Conservation (phyloP, 495 filamentous ascomycete species). For the Trichoderma orchidacearum region DNA sequence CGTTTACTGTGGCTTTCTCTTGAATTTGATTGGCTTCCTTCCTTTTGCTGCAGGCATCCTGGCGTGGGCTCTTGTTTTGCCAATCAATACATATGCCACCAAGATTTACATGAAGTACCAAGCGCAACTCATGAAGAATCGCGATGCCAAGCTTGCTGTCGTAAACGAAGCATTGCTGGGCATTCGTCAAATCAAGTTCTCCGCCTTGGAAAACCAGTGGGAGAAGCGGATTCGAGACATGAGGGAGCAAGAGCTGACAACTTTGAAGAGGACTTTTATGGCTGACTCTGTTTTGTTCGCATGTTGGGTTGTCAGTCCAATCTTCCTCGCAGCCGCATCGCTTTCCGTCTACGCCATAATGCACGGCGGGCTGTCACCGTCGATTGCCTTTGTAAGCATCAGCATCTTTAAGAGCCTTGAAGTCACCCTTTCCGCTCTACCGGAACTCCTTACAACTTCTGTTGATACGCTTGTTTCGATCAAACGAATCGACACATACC, state of each 20-base stretch:
- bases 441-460: constrained; percentile 55
- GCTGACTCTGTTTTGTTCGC: constrained; percentile 43
- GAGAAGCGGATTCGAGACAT: constrained; percentile 54
- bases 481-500: constrained; percentile 58
- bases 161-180: constrained; percentile 72
- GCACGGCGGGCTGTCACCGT: constrained; percentile 49
- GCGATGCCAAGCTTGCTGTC: constrained; percentile 65
- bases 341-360: constrained; percentile 54
- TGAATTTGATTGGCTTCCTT: constrained; percentile 60
- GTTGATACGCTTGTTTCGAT: constrained; percentile 64
- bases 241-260: constrained; percentile 50
- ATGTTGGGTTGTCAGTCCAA: constrained; percentile 62
- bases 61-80: constrained; percentile 47
- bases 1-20: constrained; percentile 51
- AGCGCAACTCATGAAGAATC: constrained; percentile 61
- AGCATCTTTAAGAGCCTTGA: constrained; percentile 63
- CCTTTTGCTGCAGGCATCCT: constrained; percentile 54
- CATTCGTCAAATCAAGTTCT: constrained; percentile 83
- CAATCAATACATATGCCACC: constrained; percentile 55
- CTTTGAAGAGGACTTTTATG: constrained; percentile 51
- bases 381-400: constrained; percentile 71
- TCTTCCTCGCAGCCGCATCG: constrained; percentile 58
- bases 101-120: constrained; percentile 54
- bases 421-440: constrained; percentile 52
- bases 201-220: constrained; percentile 70